These are phyloP conservation scores for Dichotomopilus funicola DNA, from an alignment of 2,329 filamentous ascomycete species.

Conservation along the genomic window DNA sequence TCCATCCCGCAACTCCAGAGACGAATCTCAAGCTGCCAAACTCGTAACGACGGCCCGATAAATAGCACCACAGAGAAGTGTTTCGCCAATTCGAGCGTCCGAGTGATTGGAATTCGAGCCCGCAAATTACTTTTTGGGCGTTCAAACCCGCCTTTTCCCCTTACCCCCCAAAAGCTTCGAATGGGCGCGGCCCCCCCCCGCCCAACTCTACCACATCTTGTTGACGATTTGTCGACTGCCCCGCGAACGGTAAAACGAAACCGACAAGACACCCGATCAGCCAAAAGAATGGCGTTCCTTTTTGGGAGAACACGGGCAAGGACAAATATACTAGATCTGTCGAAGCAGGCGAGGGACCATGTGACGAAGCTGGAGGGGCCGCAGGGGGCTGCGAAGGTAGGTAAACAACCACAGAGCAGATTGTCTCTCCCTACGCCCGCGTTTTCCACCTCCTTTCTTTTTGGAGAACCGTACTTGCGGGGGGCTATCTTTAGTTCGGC, in stretches of 20 bases:
- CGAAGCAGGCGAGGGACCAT: slow-evolving; percentile 51
- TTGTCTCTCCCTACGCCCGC: no score
- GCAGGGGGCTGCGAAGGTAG: slow-evolving; percentile 43
- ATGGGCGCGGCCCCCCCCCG: neutral
- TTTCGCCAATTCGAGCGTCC: no score
- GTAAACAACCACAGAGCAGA: slow-evolving; percentile 4
- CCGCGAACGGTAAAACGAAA: slow-evolving; percentile 5
- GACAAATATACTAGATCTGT: slow-evolving; percentile 45
- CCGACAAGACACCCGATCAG: slow-evolving; percentile 15
- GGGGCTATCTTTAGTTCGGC: neutral
- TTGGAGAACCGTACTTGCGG: neutral
- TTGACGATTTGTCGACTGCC: neutral
- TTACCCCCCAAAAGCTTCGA: slow-evolving; percentile 18
- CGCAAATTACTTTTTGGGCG: no score
- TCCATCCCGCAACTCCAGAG: no score
- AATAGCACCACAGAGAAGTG: no score
- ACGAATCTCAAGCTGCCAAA: no score
- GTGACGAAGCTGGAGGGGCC: slow-evolving; percentile 46
- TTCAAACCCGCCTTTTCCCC: no score
- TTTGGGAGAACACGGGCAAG: slow-evolving; percentile 48
- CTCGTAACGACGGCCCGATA: no score
- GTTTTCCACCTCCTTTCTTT: no score
- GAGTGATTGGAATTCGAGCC: no score
- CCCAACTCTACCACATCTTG: neutral
- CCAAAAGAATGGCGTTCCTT: slow-evolving; percentile 41